phyloP scores from a whole-genome alignment of 345 rosid species.

The Gossypium longicalyx region DNA sequence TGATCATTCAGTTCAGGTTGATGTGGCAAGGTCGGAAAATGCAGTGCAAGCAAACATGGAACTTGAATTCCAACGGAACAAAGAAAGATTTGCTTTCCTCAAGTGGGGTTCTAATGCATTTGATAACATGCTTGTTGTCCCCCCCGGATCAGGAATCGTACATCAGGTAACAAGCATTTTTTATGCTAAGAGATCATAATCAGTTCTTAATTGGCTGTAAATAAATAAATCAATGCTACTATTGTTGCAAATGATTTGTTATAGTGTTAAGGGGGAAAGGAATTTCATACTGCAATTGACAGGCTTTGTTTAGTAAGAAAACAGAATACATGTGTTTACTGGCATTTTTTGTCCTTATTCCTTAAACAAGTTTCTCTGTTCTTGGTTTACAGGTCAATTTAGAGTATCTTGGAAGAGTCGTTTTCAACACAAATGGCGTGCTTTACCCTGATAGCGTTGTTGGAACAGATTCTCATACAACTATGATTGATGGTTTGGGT shows the following conservation, averaged over 20 bases:
- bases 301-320: neutral
- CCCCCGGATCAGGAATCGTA: conserved; percentile 95
- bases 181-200: neutral
- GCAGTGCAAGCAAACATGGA: conserved; percentile 96
- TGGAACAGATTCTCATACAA: conserved; percentile 94
- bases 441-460: conserved; percentile 94
- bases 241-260: neutral
- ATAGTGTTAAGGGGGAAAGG: neutral
- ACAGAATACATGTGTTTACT: neutral
- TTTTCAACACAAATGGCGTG: conserved; percentile 68
- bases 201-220: neutral
- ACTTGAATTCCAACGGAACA: conserved; percentile 77
- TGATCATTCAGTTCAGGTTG: conserved; percentile 96
- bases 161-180: conserved; percentile 61
- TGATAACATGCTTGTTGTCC: conserved; percentile 92
- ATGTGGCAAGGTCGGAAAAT: conserved; percentile 88
- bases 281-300: neutral
- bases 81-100: conserved; percentile 88
- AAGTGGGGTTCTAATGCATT: conserved; percentile 96
- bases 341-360: neutral
- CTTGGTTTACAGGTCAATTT: conserved; percentile 63
- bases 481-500: conserved; percentile 92
- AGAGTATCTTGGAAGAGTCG: conserved; percentile 92
- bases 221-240: neutral
- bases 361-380: neutral